Base-by-base conservation (phyloP, 2,329 filamentous ascomycete species). In the Neospermospora avenae region DNA sequence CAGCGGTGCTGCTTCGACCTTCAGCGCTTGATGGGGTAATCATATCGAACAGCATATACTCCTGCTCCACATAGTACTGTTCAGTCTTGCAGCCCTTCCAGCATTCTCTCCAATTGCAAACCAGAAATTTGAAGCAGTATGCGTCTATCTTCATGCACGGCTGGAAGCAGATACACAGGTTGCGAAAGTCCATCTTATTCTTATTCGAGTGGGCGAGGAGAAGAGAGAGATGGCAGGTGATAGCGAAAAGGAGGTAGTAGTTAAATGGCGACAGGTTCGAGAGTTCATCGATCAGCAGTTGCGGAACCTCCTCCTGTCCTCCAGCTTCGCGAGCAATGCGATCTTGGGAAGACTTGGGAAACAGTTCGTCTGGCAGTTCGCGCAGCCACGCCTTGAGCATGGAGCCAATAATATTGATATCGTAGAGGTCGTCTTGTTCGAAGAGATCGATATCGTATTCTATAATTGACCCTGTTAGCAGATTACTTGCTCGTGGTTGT, bases 101-200 rank as follows among this genome's bases (percentile, higher is more conserved):
- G 77, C 93, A 98, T 68, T 96, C 88, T 68, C 92, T 87, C 93
- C 93, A 98, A 72, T 98, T 89, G 71, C 91, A 91, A 20, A 98
- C 93, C 13, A 98, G 81, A 66, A 96, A 97, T 70, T 93, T 91
- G 81, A 98, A 98, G 74, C 91, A 96, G 74, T 93, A 96, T 0
- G 88, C 88, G 70, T 98, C 93, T 61, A 98, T 95, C 76, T 93
- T 96, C 84, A 98, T 91, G 75, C 92, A 96, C 3, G 93, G 93
- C 75, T 96, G 92, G 75, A 97, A 97, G 77, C 93, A 98, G 68
- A 97, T 96, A 77, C 92, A 96, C 24, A 98, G 80, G 67, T 97
- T 97, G 71, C 91, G 87, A 73, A 93, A 96, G 72, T 96, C 91
- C 93, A 98, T 98, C 78, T 96, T 96, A 82, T 97, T 98, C 79